Conservation (phyloP, 495 filamentous ascomycete genomes). For the Umbilicaria muhlenbergii region DNA sequence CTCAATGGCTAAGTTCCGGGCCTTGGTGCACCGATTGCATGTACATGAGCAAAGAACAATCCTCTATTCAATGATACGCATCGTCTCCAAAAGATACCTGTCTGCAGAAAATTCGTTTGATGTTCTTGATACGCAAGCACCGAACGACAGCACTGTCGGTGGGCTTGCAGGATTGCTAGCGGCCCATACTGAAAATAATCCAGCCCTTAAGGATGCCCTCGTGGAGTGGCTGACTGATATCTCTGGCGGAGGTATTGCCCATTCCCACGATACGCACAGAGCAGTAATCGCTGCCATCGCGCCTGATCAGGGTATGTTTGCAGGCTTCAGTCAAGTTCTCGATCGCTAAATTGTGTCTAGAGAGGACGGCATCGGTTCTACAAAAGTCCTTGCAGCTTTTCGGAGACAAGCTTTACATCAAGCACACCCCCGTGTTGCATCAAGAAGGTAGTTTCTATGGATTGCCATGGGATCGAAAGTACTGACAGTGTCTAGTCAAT, state of each 20-base stretch:
- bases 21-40: slow-evolving; percentile 32
- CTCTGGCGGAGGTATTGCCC: slow-evolving; percentile 49
- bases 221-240: slow-evolving; percentile 52
- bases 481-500: slow-evolving; percentile 40
- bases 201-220: slow-evolving; percentile 33
- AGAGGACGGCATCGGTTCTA: slow-evolving; percentile 39
- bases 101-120: slow-evolving; percentile 2
- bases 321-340: neutral
- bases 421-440: slow-evolving; percentile 60
- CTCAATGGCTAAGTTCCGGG: slow-evolving; percentile 17
- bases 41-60: slow-evolving; percentile 42
- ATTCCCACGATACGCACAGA: slow-evolving; percentile 44
- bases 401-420: slow-evolving; percentile 74
- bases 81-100: slow-evolving; percentile 41
- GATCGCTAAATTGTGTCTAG: slow-evolving; percentile 18
- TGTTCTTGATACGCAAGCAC: neutral
- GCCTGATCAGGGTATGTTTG: slow-evolving; percentile 30
- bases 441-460: slow-evolving; percentile 58
- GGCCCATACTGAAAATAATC: slow-evolving; percentile 18
- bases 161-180: slow-evolving; percentile 28
- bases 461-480: neutral
- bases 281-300: slow-evolving; percentile 47
- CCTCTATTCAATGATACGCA: slow-evolving; percentile 39
- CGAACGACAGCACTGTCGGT: slow-evolving; percentile 10
- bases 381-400: slow-evolving; percentile 57